Evolutionary conservation across 179 eudicot genomes (phyloP), one percentile per base, ranked within the genome.

Genomic region (Amaranthus tricolor): DNA sequence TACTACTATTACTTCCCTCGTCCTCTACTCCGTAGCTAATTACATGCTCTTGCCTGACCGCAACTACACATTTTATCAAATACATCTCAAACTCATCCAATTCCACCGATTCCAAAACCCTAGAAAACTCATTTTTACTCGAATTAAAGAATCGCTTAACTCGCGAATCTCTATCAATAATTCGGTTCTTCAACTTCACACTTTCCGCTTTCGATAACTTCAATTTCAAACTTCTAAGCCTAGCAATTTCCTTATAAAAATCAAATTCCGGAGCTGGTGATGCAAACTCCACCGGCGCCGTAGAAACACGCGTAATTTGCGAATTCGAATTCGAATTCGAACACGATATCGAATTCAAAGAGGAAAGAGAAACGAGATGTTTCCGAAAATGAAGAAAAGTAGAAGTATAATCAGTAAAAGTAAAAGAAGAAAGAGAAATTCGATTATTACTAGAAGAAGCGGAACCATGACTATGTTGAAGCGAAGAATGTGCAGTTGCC

Each of bases 11-110:
- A 16, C 81, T 87, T 14, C 55, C 57, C 62, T 71, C 83, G 66
- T 11, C 74, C 73, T 2, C 69, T 20, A 55, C 9, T n/a, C 51
- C 79, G 47, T 63, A 63, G 53, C 72, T 84, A 14, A 91, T 53
- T 62, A 88, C 89, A 62, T 88, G 94, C 86, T 84, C 92, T 65
- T 91, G 96, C 59, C 98, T 95, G 13, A 88, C 97, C 5, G 95
- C 95, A 40, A 91, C 85, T 62, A 95, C 84, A 56, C 96, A 93
- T 69, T 93, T 95, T 16, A 95, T 76, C 90, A 95, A 75, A 81
- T 71, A 95, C 80, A 86, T 0, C 55, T 95, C 97, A 45, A 80
- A 76, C 45, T 82, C 69, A 21, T 76, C 89, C 82, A 92, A 76
- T 44, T 74, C 61, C 4, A 80, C 56, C 58, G 66, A 65, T 45